These are phyloP conservation scores for Myxozyma nipponensis DNA, from an alignment of 805 yeast species.

Conservation along the genomic window DNA sequence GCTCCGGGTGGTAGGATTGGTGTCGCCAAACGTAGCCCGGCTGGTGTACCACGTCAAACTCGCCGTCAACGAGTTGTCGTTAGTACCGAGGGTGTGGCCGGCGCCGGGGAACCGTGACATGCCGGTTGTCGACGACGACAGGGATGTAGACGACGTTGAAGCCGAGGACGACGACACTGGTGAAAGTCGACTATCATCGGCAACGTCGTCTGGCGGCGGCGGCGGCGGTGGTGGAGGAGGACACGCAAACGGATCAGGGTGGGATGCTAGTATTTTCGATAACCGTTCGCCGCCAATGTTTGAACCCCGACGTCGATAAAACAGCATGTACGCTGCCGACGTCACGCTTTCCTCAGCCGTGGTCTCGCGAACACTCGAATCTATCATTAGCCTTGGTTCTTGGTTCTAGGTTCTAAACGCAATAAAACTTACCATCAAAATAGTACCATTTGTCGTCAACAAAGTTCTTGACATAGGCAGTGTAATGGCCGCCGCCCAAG, in stretches of 20 bases:
- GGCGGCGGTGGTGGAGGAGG: not conserved
- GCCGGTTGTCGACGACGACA: not conserved
- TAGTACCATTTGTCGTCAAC: conserved; percentile 80
- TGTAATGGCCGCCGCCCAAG: conserved; percentile 95
- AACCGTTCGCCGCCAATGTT: conserved; percentile 30
- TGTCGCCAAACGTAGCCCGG: not conserved
- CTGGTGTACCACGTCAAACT: not conserved
- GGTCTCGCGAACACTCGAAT: conserved; percentile 63
- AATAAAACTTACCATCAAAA: conserved; percentile 53
- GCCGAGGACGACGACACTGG: not conserved
- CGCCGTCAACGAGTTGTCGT: not conserved
- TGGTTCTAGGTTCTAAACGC: not conserved
- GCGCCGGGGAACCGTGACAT: conserved; percentile 16
- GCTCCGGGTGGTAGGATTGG: not conserved
- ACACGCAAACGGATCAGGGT: conserved; percentile 6
- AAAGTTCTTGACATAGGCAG: conserved; percentile 80
- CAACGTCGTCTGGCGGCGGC: conserved; percentile 1
- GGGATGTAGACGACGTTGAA: not conserved
- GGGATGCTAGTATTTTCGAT: conserved; percentile 12
- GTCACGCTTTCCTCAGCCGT: conserved; percentile 56
- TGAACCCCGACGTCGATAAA: conserved; percentile 56
- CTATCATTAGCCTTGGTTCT: conserved; percentile 7
- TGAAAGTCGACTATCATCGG: not conserved
- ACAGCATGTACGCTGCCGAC: conserved; percentile 81
- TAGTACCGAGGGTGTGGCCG: conserved; percentile 16